Base-by-base conservation (phyloP, 441 rosid genomes). In the Melastoma candidum region DNA sequence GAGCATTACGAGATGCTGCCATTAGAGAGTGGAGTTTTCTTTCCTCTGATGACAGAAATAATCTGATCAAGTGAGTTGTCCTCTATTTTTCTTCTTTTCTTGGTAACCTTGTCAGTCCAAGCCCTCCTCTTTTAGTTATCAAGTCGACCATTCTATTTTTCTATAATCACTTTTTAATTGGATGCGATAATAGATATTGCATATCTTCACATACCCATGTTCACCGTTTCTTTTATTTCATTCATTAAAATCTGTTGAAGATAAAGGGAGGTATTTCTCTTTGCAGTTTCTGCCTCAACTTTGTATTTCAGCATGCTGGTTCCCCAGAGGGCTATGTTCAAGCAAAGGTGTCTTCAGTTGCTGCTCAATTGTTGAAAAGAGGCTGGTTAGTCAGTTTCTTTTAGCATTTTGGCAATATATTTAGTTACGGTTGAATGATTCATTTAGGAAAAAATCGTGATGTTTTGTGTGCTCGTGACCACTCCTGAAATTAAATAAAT, bases 281-380 rank as follows among this genome's bases (percentile, higher is more conserved):
- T 58, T 77, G 76, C 79, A 93, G 99, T 67, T 93, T 86, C 66
- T 89, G 97, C 66, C 74, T 93, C 59, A 71, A 74, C 76, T 93
- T 81, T 70, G 84, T 72, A 58, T 76, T 83, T 76, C 93, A 79
- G 70, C 95, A 75, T 74, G 97, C 95, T 57, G 71, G 76, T 77
- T 83, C 90, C 29, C 70, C 80, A 3, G 96, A 89, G 61, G 89
- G 89, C 50, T 93, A 84, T 75, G 97, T 93, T 55, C 92, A 68
- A 64, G 83, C 80, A 56, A 93, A 93, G 73, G 81, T 89, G 58
- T 89, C 96, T 69, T 93, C 96, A 43, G 99, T 93, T 62, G 96
- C 97, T 58, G 93, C 95, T 53, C 99, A 93, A 52, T 69, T 93
- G 79, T 74, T 93, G 74, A 93, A 93, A 81, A 84, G 99, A 65